Conservation (phyloP, 2,329 filamentous ascomycete genomes). For the Phyllosticta citriasiana region DNA sequence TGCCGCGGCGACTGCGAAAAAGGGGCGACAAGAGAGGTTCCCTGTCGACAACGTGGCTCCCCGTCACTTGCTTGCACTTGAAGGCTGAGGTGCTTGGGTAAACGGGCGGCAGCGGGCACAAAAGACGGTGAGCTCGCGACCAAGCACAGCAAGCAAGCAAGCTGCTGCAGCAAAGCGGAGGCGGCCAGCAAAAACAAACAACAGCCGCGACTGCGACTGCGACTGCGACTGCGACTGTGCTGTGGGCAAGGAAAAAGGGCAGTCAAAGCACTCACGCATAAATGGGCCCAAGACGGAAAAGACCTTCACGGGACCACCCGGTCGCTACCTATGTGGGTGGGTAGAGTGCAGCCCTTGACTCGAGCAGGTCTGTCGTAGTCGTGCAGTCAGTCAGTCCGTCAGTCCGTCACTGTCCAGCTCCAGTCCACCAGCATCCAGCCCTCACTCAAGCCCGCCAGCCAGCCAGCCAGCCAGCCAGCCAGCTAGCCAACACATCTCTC, state of each 20-base stretch:
- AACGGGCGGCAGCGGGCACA: neutral
- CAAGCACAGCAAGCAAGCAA: too few species aligned
- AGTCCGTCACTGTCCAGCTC: too few species aligned
- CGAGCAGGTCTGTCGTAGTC: neutral
- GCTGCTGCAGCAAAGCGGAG: neutral
- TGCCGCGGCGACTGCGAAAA: slow-evolving; percentile 4
- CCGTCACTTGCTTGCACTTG: neutral
- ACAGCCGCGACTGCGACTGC: neutral
- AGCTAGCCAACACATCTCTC: neutral
- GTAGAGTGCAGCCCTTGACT: neutral
- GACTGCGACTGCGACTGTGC: too few species aligned
- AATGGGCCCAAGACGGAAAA: slow-evolving; percentile 6
- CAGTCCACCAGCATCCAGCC: neutral
- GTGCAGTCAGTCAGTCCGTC: too few species aligned
- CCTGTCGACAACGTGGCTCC: slow-evolving; percentile 10
- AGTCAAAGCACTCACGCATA: neutral
- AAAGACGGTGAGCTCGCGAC: neutral
- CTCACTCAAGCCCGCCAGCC: neutral
- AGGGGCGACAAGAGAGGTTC: neutral
- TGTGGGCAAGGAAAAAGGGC: neutral
- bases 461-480: neutral
- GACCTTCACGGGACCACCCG: slow-evolving; percentile 8
- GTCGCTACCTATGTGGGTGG: neutral
- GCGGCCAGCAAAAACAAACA: neutral
- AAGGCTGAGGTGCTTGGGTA: neutral